Conservation (phyloP, 1,284 basidiomycete genomes). For the Gastroboletus turbinatus region DNA sequence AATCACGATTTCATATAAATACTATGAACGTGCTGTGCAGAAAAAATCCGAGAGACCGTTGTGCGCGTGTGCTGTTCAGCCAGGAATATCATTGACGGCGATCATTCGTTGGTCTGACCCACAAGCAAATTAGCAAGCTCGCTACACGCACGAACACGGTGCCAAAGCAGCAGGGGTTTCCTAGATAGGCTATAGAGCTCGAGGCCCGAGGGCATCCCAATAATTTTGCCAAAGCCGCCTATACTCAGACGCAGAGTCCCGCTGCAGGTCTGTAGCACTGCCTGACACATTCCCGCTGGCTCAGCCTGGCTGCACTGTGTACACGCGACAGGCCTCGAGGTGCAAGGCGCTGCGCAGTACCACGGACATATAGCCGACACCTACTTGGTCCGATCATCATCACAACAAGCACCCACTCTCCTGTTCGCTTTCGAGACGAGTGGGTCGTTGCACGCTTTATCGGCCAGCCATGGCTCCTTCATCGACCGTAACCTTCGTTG, state of each 20-base stretch:
- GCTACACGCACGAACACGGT: neutral
- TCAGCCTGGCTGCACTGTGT: conserved; percentile 14
- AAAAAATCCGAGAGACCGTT: neutral
- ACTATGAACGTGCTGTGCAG: neutral
- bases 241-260: neutral
- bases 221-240: neutral
- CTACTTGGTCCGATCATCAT: conserved; percentile 13
- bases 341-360: conserved; percentile 12
- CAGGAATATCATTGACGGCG: neutral
- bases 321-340: conserved; percentile 30
- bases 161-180: neutral
- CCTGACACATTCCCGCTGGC: conserved; percentile 17
- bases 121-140: neutral
- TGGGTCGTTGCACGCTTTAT: neutral
- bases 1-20: neutral
- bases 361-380: conserved; percentile 19
- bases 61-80: neutral
- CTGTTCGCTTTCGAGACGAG: conserved; percentile 3
- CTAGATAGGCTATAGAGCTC: neutral
- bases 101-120: neutral
- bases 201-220: neutral
- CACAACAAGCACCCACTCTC: neutral
- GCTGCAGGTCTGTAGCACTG: conserved; percentile 15
- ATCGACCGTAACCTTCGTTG: conserved; percentile 19
- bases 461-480: conserved; percentile 26